These are phyloP conservation scores for Tetrapisispora taiwanensis DNA, from an alignment of 805 yeast genomes.

Conservation along the genomic window DNA sequence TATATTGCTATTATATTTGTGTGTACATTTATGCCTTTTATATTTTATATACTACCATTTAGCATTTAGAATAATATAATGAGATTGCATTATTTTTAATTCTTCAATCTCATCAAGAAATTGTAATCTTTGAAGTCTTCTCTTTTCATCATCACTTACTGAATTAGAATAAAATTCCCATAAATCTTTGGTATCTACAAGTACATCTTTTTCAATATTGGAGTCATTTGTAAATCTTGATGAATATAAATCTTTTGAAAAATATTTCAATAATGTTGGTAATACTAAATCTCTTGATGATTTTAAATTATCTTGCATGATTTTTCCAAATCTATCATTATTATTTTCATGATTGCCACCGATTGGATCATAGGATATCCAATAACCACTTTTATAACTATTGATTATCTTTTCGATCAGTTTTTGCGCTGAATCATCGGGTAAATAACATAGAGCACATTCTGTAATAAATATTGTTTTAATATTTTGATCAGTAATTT, in stretches of 20 bases:
- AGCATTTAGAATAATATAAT: slow-evolving; percentile 37
- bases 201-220: neutral
- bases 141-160: slow-evolving; percentile 30
- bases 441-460: slow-evolving; percentile 47
- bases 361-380: slow-evolving; percentile 50
- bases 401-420: slow-evolving; percentile 30
- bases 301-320: slow-evolving; percentile 43
- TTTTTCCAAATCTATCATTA: slow-evolving; percentile 36
- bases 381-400: slow-evolving; percentile 16
- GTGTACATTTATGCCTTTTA: neutral
- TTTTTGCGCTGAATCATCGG: slow-evolving; percentile 32
- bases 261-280: slow-evolving; percentile 31
- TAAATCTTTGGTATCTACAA: slow-evolving; percentile 21
- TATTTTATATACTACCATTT: slow-evolving; percentile 10
- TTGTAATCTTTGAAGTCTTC: slow-evolving; percentile 38
- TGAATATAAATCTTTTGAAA: slow-evolving; percentile 30
- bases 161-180: slow-evolving; percentile 28
- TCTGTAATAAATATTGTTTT: slow-evolving; percentile 50
- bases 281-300: slow-evolving; percentile 39
- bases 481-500: slow-evolving; percentile 7
- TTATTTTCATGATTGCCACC: slow-evolving; percentile 34
- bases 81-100: slow-evolving; percentile 39
- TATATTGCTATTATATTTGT: slow-evolving; percentile 17
- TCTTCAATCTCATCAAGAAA: slow-evolving; percentile 54
- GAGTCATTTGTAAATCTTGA: slow-evolving; percentile 10